Conservation (phyloP, 305 asterid genomes). For the Fraxinus baroniana region DNA sequence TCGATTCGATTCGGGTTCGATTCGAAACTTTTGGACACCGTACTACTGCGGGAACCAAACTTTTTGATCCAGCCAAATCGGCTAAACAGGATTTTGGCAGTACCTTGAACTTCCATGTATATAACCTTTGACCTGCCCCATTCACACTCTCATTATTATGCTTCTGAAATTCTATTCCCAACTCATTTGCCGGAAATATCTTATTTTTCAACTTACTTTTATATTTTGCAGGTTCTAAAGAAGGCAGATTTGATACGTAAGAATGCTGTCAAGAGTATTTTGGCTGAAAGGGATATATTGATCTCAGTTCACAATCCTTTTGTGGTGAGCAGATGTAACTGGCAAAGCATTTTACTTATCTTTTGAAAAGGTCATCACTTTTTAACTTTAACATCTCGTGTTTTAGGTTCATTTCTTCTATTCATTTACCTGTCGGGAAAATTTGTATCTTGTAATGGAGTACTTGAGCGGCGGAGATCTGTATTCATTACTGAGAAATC, state of each 20-base stretch:
- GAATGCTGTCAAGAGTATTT: slow-evolving; percentile 98
- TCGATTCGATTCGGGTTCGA: too few species aligned
- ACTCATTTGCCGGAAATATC: background rate
- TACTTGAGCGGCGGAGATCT: too few species aligned
- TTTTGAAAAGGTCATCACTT: slow-evolving; percentile 21
- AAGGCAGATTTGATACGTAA: slow-evolving; percentile 99
- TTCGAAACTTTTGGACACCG: too few species aligned
- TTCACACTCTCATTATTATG: background rate
- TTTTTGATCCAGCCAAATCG: background rate
- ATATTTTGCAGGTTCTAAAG: slow-evolving; percentile 73
- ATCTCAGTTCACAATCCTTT: slow-evolving; percentile 98
- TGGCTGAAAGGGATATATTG: slow-evolving; percentile 96
- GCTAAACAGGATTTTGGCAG: background rate
- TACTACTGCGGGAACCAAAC: background rate
- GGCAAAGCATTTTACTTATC: slow-evolving; percentile 23
- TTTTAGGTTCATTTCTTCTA: too few species aligned
- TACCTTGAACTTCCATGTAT: background rate
- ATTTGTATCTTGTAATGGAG: too few species aligned
- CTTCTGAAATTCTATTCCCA: background rate
- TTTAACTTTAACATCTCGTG: slow-evolving; percentile 24
- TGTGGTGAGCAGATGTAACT: slow-evolving; percentile 77
- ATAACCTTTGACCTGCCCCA: background rate
- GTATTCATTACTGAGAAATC: background rate
- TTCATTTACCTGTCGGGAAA: too few species aligned
- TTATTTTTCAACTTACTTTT: slow-evolving; percentile 14